Evolutionary conservation across 2,329 filamentous ascomycete genomes (phyloP), one percentile per base, ranked within the genome.

Genomic region (Karstenula rhodostoma): DNA sequence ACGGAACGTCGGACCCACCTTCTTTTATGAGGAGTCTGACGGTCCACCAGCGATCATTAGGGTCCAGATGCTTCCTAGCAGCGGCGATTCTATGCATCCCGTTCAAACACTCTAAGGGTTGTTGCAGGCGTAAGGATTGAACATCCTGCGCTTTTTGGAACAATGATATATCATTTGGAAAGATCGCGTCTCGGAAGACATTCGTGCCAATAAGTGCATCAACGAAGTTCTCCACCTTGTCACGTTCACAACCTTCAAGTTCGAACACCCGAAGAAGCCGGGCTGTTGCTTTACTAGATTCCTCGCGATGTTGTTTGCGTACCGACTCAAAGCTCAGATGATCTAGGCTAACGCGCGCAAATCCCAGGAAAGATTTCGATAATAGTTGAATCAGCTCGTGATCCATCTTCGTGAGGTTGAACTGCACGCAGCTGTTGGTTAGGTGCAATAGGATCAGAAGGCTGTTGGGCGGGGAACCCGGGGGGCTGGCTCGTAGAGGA

Each of bases 1-100:
- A 19, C 17, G 10, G 15, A 12, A 33, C 32, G n/a, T 29, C 35
- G 17, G 15, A 42, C 52, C 15, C 19, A 59, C 44, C 49, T 56
- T 59, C 50, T 52, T 56, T 29, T 4, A 50, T 52, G 10, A 54
- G 59, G 8, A 67, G 53, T 35, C 44, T 52, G 15, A 67, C 62
- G 37, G 56, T 58, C 61, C 59, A 67, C 63, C 58, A 67, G 17
- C 37, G 61, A 55, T 67, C 59, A 33, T 66, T 67, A 4, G 19
- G 29, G 32, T 62, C 57, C 2, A 67, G 52, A 29, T 56, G 52
- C 3, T 52, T n/a, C 17, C 57, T 52, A 19, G 58, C 63, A 17
- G 65, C 63, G 13, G 35, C 17, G 13, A 59, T 46, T 22, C 65
- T 63, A 37, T 66, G 59, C 19, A 67, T 23, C 13, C 65, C 63